Base-by-base conservation (phyloP, 2,329 filamentous ascomycete species). In the Orbilia oligospora region DNA sequence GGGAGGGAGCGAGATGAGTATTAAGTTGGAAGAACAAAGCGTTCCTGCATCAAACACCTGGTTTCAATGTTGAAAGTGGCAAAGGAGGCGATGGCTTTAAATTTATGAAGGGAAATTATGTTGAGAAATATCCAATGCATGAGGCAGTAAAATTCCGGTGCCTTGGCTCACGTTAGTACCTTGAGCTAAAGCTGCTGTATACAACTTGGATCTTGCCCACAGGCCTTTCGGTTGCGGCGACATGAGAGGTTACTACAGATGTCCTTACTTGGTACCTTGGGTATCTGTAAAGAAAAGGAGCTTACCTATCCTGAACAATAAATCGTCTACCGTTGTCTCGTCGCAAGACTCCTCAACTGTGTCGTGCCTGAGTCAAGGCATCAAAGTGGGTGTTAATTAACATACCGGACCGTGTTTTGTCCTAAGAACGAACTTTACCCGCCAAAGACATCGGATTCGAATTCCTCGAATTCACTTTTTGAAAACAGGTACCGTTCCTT, bases 21-120 rank as follows among this genome's bases (percentile, higher is more conserved):
- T 14, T 14, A 14, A 51, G 48, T 51, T 51, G 46, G 18, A 76
- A 76, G 69, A 64, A 51, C 20, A 55, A 46, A 44, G 22, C 46
- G 55, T 70, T 70, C 71, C 41, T 41, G 44, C 41, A 65, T 69
- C 66, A 71, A 76, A 76, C 72, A 66, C 46, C 36, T 49, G 24
- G 65, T 49, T 65, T 56, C 27, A 36, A 27, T 55, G 16, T 66
- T 36, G 30, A 67, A 77, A 77, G 67, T 71, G 67, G 73, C 68
- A 77, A 77, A 77, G 73, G 73, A 77, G 73, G 73, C 63, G 68
- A 67, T 67, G 67, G 44, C 61, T 71, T 36, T 38, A 6, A 58
- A 71, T 63, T 53, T 46, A 53, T 38, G 66, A 77, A 71, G 67
- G 73, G 67, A 77, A 77, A 77, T 77, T 77, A 63, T 61, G 63